phyloP scores from a whole-genome alignment of 139 green algal genomes.

The Yamagishiella unicocca region DNA sequence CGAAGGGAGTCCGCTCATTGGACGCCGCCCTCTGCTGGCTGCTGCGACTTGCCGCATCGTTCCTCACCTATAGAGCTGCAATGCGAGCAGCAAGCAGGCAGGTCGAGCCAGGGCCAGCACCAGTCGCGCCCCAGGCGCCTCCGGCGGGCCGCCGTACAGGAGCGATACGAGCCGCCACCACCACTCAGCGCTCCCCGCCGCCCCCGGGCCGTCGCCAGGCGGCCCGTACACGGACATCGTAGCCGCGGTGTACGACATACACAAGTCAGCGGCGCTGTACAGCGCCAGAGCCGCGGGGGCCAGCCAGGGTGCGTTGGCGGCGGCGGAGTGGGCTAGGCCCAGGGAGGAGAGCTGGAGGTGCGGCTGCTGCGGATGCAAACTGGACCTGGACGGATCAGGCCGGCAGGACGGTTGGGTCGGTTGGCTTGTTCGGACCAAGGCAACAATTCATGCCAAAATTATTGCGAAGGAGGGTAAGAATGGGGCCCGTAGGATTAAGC shows the following conservation, averaged over 20 bases:
- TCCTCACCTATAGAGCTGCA: constrained; percentile 39
- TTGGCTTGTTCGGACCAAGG: too few relatives aligned
- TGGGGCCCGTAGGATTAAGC: too few relatives aligned
- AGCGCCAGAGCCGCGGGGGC: not conserved
- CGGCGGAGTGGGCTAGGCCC: not conserved
- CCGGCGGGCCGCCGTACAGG: constrained; percentile 20
- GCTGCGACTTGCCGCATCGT: not conserved
- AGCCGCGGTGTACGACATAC: constrained; percentile 1
- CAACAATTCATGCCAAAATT: too few relatives aligned
- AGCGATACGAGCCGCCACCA: constrained; percentile 3
- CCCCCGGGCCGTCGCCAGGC: not conserved
- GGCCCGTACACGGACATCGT: not conserved
- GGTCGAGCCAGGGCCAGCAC: constrained; percentile 13
- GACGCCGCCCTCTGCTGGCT: too few relatives aligned
- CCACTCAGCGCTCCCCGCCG: not conserved
- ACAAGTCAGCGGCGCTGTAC: constrained; percentile 6
- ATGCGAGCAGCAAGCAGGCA: not conserved
- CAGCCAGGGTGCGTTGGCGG: not conserved
- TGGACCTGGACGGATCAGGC: too few relatives aligned
- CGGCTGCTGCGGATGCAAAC: not conserved
- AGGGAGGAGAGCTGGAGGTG: not conserved
- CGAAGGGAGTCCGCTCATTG: too few relatives aligned
- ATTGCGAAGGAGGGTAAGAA: too few relatives aligned
- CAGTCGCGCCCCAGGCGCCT: not conserved
- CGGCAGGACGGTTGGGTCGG: not conserved